These are phyloP conservation scores for Komagataella pseudopastoris DNA, from an alignment of 805 yeast species.

Conservation along the genomic window DNA sequence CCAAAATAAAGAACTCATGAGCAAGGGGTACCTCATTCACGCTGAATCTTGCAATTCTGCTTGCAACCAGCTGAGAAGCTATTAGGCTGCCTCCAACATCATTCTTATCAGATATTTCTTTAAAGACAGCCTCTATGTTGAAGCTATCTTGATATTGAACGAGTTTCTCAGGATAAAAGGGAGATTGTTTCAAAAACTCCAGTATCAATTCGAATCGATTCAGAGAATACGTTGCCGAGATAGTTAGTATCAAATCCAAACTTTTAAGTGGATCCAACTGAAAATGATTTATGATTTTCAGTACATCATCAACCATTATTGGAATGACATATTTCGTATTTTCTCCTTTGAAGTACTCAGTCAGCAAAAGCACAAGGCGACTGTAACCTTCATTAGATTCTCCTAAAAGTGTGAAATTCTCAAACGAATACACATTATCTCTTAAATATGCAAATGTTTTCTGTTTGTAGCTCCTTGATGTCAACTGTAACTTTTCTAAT, in stretches of 20 bases:
- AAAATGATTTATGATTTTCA: conserved; percentile 58
- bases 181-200: conserved; percentile 37
- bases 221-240: conserved; percentile 26
- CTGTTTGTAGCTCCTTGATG: conserved; percentile 13
- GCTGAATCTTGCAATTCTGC: neutral
- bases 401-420: conserved; percentile 42
- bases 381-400: conserved; percentile 77
- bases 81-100: neutral
- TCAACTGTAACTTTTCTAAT: conserved; percentile 14
- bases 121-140: neutral
- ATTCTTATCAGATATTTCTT: neutral
- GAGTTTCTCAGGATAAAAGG: neutral
- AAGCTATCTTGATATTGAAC: neutral
- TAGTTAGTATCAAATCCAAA: conserved; percentile 46
- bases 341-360: conserved; percentile 24
- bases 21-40: conserved; percentile 14
- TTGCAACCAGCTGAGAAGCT: neutral
- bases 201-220: neutral
- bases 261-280: conserved; percentile 61
- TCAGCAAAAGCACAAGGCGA: conserved; percentile 38
- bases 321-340: conserved; percentile 21
- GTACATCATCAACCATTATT: conserved; percentile 5
- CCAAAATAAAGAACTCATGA: conserved; percentile 14
- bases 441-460: conserved; percentile 16
- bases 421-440: conserved; percentile 14